Evolutionary conservation across 805 yeast species (phyloP).

Genomic region (Lipomyces spencermartinsiae): DNA sequence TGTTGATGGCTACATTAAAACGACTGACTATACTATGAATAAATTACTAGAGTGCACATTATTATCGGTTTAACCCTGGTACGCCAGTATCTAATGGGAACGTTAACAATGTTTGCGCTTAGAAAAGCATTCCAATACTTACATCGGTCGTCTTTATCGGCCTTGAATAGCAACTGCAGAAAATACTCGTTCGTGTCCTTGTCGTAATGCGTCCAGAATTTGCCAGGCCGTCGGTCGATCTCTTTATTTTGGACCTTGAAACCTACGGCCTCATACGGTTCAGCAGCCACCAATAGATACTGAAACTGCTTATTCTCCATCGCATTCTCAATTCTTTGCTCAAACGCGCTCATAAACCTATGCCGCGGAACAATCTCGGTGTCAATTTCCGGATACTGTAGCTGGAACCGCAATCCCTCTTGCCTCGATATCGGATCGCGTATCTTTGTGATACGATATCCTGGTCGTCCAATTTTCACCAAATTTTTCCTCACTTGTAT

Average conservation of each 20-base stretch:
- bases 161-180: constrained; percentile 67
- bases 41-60: not conserved
- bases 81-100: constrained; percentile 19
- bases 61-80: constrained; percentile 26
- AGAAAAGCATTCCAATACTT: not conserved
- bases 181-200: constrained; percentile 69
- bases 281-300: constrained; percentile 81
- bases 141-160: constrained; percentile 27
- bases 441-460: constrained; percentile 69
- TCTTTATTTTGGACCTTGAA: constrained; percentile 72
- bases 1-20: not conserved
- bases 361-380: constrained; percentile 62
- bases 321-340: constrained; percentile 61
- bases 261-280: constrained; percentile 85
- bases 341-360: constrained; percentile 79
- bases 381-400: constrained; percentile 60
- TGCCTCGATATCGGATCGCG: constrained; percentile 64
- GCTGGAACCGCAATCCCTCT: constrained; percentile 69
- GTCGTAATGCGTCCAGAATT: constrained; percentile 78
- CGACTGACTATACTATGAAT: not conserved
- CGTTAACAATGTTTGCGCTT: not conserved
- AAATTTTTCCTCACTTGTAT: constrained; percentile 55
- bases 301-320: constrained; percentile 58
- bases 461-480: constrained; percentile 75
- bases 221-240: constrained; percentile 49